These are phyloP conservation scores for Aspergillus ibericus DNA, from an alignment of 2,329 filamentous ascomycete genomes.

Conservation along the genomic window DNA sequence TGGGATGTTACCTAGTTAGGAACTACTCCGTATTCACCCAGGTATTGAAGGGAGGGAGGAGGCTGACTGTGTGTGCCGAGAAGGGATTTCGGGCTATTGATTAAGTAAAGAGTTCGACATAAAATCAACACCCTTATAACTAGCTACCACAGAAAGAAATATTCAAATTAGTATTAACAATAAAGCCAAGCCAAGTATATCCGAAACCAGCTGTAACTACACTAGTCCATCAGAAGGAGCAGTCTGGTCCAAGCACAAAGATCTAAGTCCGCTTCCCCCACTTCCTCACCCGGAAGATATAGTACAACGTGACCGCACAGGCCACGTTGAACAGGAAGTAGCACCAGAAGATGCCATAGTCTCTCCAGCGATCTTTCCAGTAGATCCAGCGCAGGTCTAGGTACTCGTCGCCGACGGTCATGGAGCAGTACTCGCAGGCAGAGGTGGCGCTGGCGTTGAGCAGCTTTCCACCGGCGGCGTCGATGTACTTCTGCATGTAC, in stretches of 20 bases:
- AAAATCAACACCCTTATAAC: no score
- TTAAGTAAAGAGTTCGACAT: no score
- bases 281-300: conserved; percentile 6
- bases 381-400: conserved; percentile 1
- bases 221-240: background rate
- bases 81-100: no score
- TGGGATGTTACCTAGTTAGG: no score
- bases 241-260: background rate
- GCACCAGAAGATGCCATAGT: conserved; percentile 9
- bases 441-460: conserved; percentile 1
- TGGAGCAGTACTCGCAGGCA: conserved; percentile 5
- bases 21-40: no score
- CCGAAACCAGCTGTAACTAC: background rate
- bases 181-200: no score
- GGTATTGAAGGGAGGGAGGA: no score
- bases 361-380: conserved; percentile 4
- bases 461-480: background rate
- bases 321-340: conserved; percentile 1
- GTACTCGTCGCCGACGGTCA: background rate
- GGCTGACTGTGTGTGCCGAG: no score
- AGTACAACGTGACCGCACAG: background rate
- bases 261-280: conserved; percentile 1
- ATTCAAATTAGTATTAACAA: no score
- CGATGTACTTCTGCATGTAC: conserved; percentile 3
- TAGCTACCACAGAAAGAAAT: no score